Evolutionary conservation across 768 basidiomycete genomes (phyloP).

Genomic region (Lactarius hengduanensis): DNA sequence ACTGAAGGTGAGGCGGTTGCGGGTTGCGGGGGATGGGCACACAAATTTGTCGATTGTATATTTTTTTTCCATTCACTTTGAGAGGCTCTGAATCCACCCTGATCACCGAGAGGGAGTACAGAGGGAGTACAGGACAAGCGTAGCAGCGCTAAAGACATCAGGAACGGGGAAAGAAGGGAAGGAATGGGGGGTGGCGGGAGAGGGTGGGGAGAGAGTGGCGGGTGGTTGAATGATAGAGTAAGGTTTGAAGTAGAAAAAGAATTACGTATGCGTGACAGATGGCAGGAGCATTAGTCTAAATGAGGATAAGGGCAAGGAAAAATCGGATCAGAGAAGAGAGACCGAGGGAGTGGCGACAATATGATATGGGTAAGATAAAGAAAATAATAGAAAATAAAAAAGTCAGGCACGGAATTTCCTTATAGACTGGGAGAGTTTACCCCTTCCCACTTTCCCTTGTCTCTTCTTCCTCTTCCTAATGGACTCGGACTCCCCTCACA

Average conservation of each 20-base stretch:
- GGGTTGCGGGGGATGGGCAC: neutral
- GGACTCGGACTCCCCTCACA: constrained; percentile 24
- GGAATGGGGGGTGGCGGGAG: neutral
- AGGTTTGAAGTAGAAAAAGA: constrained; percentile 3
- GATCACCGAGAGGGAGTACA: neutral
- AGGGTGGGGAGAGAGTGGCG: constrained; percentile 2
- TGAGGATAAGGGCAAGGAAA: constrained; percentile 27
- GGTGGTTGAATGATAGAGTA: constrained; percentile 9
- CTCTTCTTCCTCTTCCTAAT: constrained; percentile 4
- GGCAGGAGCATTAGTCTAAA: constrained; percentile 21
- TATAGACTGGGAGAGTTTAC: constrained; percentile 17
- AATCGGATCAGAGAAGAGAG: constrained; percentile 12
- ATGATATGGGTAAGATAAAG: neutral
- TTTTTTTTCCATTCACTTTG: no score
- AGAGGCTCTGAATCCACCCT: neutral
- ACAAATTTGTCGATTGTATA: neutral
- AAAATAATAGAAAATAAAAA: constrained; percentile 13
- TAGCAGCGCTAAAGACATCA: constrained; percentile 5
- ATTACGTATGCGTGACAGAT: constrained; percentile 16
- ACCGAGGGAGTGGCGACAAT: neutral
- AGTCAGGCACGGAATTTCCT: constrained; percentile 26
- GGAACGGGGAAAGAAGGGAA: constrained; percentile 12
- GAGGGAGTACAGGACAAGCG: neutral
- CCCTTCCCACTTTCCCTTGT: constrained; percentile 4
- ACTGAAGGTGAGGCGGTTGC: neutral